These are phyloP conservation scores for Curvularia spicifera DNA, from an alignment of 2,329 filamentous ascomycete species.

Conservation along the genomic window DNA sequence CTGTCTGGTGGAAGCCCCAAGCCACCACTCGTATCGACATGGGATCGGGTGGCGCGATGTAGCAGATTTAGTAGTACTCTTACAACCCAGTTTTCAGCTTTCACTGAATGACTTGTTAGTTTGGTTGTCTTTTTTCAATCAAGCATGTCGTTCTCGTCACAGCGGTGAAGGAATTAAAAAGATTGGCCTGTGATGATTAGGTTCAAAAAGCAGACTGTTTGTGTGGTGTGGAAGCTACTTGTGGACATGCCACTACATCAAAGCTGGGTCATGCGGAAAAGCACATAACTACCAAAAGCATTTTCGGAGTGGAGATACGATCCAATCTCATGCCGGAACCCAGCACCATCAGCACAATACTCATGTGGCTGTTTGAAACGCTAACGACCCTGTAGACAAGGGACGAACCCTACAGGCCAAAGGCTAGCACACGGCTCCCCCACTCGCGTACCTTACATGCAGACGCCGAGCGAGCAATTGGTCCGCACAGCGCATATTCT, in stretches of 20 bases:
- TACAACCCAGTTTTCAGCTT: neutral
- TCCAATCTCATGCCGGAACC: conserved; percentile 1
- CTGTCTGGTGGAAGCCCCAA: conserved; percentile 1
- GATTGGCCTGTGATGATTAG: neutral
- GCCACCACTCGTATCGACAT: neutral
- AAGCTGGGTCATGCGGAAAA: conserved; percentile 6
- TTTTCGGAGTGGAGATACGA: neutral
- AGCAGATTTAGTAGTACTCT: neutral
- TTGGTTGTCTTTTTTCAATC: neutral
- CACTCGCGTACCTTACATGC: conserved; percentile 14
- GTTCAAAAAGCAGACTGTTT: neutral
- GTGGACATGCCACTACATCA: neutral
- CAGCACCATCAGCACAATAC: conserved; percentile 2
- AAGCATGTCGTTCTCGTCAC: neutral
- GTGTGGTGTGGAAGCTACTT: neutral
- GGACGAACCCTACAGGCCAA: conserved; percentile 3
- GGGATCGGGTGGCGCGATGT: neutral
- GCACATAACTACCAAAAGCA: neutral
- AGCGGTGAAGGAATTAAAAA: neutral
- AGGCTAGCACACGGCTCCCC: conserved; percentile 8
- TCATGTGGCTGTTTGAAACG: conserved; percentile 3
- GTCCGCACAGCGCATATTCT: conserved; percentile 4
- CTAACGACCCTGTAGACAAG: conserved; percentile 10
- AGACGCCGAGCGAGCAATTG: conserved; percentile 3
- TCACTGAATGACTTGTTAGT: neutral